A percentile compares a stretch with the other conserved stretches of the same genome.
These are phyloP conservation scores for Aphanocladium album DNA, from an alignment of 2,329 filamentous ascomycete species.

Conservation along the genomic window DNA sequence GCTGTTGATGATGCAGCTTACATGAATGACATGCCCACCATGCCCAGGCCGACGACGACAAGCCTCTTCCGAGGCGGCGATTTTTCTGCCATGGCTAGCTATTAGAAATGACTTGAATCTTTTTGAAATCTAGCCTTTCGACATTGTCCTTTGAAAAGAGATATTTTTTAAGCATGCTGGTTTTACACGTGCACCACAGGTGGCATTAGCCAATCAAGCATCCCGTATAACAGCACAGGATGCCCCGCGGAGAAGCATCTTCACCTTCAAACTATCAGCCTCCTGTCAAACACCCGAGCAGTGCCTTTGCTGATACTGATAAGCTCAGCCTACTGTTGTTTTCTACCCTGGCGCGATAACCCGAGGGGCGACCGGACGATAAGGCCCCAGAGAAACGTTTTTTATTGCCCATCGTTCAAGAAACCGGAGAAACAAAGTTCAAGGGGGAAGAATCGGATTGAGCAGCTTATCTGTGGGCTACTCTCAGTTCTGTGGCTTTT, in stretches of 20 bases:
- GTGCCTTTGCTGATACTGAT: not conserved
- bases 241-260: constrained; percentile 9
- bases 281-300: not conserved
- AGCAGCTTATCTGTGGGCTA: constrained; percentile 5
- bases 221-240: not conserved
- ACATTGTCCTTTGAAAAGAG: not conserved
- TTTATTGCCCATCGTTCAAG: not conserved
- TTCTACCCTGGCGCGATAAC: not conserved
- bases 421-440: constrained; percentile 7
- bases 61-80: constrained; percentile 49
- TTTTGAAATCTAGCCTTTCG: no score
- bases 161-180: not conserved
- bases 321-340: not conserved
- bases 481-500: not conserved
- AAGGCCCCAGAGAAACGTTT: not conserved
- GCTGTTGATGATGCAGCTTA: constrained; percentile 37
- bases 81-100: not conserved
- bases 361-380: not conserved
- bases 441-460: not conserved
- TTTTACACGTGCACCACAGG: not conserved
- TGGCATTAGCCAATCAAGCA: not conserved
- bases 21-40: constrained; percentile 90
- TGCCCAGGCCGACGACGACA: constrained; percentile 82
- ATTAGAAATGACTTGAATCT: no score
- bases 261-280: not conserved